phyloP scores from a whole-genome alignment of 306 rosid species.

The Mimosa pudica region DNA sequence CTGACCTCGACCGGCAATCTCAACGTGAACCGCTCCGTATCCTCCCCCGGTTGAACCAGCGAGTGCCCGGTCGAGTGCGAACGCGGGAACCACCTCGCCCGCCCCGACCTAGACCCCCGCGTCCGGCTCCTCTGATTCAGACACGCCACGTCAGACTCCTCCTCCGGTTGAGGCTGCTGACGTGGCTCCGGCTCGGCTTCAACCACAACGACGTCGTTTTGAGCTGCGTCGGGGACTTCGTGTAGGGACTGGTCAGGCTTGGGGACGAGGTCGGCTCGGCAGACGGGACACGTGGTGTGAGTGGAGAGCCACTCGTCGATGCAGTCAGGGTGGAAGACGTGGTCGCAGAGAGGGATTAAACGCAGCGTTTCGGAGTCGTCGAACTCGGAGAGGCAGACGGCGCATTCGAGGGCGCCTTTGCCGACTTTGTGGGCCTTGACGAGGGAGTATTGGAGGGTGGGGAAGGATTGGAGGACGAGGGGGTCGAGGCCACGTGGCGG shows the following conservation, averaged over 20 bases:
- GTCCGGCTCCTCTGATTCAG: constrained; percentile 51
- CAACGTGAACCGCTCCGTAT: constrained; percentile 82
- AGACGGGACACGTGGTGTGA: constrained; percentile 90
- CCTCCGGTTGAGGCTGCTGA: no score
- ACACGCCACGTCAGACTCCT: constrained; percentile 32
- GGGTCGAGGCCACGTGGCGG: constrained; percentile 66
- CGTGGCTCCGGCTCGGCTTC: neutral
- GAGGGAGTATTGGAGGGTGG: constrained; percentile 62
- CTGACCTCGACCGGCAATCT: constrained; percentile 75
- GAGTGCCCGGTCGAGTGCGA: constrained; percentile 97
- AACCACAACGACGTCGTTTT: constrained; percentile 30
- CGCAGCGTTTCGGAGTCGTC: constrained; percentile 88
- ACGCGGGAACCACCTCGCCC: constrained; percentile 56
- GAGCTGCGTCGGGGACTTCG: constrained; percentile 52
- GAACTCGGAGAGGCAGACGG: constrained; percentile 83
- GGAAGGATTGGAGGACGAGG: constrained; percentile 56
- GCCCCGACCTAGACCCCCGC: constrained; percentile 50
- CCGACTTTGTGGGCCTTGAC: constrained; percentile 75
- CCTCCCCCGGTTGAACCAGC: constrained; percentile 71
- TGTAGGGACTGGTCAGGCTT: constrained; percentile 47
- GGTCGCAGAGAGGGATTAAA: constrained; percentile 90
- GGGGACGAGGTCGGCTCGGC: constrained; percentile 73
- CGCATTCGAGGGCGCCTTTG: constrained; percentile 80
- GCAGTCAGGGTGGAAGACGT: constrained; percentile 89
- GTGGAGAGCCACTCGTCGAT: constrained; percentile 81